phyloP scores from a whole-genome alignment of 345 rosid species.

The Gynandropsis gynandra region DNA sequence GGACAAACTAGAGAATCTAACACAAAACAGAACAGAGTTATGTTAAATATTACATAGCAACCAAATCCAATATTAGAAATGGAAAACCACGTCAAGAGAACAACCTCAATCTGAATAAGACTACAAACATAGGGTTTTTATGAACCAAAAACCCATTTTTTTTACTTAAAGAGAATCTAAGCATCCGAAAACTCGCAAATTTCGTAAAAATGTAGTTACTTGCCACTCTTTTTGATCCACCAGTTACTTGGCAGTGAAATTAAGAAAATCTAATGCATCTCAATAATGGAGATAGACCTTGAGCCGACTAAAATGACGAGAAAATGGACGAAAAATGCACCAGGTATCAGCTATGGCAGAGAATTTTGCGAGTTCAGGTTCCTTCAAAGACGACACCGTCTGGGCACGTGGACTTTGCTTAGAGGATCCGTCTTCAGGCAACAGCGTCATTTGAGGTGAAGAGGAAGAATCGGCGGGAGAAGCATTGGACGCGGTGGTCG shows the following conservation, averaged over 20 bases:
- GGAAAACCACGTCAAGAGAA: background rate
- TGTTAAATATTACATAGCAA: too few relatives aligned
- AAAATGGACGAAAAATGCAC: slow-evolving; percentile 25
- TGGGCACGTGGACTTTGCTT: slow-evolving; percentile 8
- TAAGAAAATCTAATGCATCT: background rate
- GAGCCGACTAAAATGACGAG: background rate
- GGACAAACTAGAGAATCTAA: too few relatives aligned
- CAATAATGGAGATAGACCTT: background rate
- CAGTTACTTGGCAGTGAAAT: background rate
- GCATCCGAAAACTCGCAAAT: slow-evolving; percentile 4
- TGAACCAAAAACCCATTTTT: background rate
- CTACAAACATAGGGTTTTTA: too few relatives aligned
- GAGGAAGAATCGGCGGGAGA: slow-evolving; percentile 9
- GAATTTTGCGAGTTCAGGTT: slow-evolving; percentile 70
- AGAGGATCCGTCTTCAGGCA: slow-evolving; percentile 5
- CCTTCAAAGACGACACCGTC: slow-evolving; percentile 42
- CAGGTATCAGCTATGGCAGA: slow-evolving; percentile 76
- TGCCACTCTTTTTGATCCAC: background rate
- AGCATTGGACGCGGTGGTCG: slow-evolving; percentile 17
- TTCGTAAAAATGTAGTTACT: slow-evolving; percentile 1
- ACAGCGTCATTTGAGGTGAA: slow-evolving; percentile 9
- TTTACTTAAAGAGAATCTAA: background rate
- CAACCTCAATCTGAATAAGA: background rate
- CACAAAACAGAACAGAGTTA: too few relatives aligned
- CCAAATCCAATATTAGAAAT: background rate